Base-by-base conservation (phyloP, 345 rosid species). In the Passiflora organensis region DNA sequence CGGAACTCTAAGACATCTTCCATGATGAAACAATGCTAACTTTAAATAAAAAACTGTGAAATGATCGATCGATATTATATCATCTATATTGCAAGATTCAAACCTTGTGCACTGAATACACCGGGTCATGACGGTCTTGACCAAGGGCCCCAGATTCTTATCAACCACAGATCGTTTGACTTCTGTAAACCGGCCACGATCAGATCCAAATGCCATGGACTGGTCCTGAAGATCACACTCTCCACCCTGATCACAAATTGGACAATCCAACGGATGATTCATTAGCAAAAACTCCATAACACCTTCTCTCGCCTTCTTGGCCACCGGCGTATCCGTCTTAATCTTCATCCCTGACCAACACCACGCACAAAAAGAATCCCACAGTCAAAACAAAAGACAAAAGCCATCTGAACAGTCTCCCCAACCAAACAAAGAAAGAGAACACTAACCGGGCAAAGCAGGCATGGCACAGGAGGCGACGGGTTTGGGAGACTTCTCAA, bases 391-490 rank as follows among this genome's bases (percentile, higher is more conserved):
- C 20, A 50, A 24, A 14, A 13, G n/a, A 0, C 28, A 43, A 12
- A 51, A 17, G 10, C 4, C 5, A 13, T 24, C 41, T 11, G 0
- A 32, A 15, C 23, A 48, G 18, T 14, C 8, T 10, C 6, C 3
- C 0, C 32, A 34, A 0, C n/a, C 1, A 17, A 18, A 3, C 10
- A 21, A 14, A 15, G 9, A 5, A 5, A 6, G 8, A 16, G 32
- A 25, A 36, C 20, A 15, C 80, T 53, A 59, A 91, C 99, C 97
- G 0, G 99, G 99, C 63, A 93, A 97, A 2, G 99, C 99, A 0
- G 99, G 99, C 99, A 93, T 93, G 58, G 99, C 99, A 54, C 99
- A 93, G 0, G 99, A 93, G 0, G 99, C 99, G 0, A 93, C 99
- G 11, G 99, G 99, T 75, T 93, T 93, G 8, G 99, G 99, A 10